Conservation (phyloP, 2,329 filamentous ascomycete genomes). For the Fusarium nematophilum region DNA sequence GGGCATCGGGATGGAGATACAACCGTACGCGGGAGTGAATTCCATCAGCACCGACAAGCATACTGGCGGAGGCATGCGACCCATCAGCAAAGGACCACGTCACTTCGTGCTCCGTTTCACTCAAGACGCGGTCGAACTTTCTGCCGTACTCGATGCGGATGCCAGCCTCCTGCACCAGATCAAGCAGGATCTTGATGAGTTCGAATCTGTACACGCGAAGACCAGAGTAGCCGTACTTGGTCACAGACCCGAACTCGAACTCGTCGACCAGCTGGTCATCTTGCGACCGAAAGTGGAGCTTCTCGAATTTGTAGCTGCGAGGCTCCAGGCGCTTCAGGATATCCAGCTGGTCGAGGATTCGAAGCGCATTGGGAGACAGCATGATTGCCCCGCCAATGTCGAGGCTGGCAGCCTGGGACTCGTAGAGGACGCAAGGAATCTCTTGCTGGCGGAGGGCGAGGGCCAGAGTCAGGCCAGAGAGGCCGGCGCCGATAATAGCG, state of each 20-base stretch:
- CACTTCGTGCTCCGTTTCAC: slow-evolving; percentile 54
- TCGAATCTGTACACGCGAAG: slow-evolving; percentile 65
- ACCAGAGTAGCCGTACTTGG: slow-evolving; percentile 63
- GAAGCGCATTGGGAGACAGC: slow-evolving; percentile 69
- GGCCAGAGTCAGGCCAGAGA: slow-evolving; percentile 64
- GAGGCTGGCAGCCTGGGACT: slow-evolving; percentile 56
- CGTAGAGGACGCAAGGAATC: slow-evolving; percentile 64
- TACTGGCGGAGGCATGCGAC: slow-evolving; percentile 48
- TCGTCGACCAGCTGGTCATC: slow-evolving; percentile 49
- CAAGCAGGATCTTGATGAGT: slow-evolving; percentile 61
- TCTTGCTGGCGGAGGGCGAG: slow-evolving; percentile 63
- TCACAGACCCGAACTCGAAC: slow-evolving; percentile 60
- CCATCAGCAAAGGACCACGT: slow-evolving; percentile 62
- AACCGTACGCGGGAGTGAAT: slow-evolving; percentile 67
- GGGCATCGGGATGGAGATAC: slow-evolving; percentile 60
- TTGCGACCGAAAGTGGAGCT: slow-evolving; percentile 57
- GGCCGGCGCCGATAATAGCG: slow-evolving; percentile 52
- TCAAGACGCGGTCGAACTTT: slow-evolving; percentile 58
- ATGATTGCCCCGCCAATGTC: slow-evolving; percentile 67
- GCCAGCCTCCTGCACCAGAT: slow-evolving; percentile 51
- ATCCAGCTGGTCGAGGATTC: slow-evolving; percentile 62
- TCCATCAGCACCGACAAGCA: slow-evolving; percentile 69
- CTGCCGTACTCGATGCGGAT: slow-evolving; percentile 59
- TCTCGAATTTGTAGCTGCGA: slow-evolving; percentile 63
- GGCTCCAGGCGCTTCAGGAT: slow-evolving; percentile 59